phyloP scores from a whole-genome alignment of 2,329 filamentous ascomycete species.

The Ceratocystiopsis sp. region DNA sequence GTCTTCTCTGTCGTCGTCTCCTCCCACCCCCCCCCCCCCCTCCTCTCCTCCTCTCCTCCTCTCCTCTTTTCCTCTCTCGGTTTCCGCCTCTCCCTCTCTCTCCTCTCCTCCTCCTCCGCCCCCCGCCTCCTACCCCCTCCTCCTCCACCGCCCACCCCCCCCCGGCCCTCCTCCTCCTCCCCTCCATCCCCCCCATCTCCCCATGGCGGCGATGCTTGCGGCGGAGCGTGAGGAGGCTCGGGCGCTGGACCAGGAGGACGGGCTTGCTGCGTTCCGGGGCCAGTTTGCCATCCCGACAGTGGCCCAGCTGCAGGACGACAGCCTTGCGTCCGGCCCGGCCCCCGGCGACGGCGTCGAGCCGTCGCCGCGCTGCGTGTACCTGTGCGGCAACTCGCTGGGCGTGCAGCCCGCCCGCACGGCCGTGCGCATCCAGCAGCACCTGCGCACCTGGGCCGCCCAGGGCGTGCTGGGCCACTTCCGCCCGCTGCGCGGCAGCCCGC shows the following conservation, averaged over 20 bases:
- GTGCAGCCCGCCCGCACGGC: slow-evolving; percentile 58
- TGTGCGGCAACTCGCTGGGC: slow-evolving; percentile 81
- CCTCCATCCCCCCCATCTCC: too few species aligned
- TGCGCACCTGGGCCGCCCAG: slow-evolving; percentile 71
- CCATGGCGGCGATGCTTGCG: neutral
- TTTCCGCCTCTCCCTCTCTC: too few species aligned
- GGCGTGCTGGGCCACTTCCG: slow-evolving; percentile 76
- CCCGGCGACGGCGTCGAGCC: slow-evolving; percentile 12
- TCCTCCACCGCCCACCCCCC: neutral
- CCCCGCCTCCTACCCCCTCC: too few species aligned
- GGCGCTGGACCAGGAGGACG: slow-evolving; percentile 41
- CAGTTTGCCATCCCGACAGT: slow-evolving; percentile 68
- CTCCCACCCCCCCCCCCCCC: too few species aligned
- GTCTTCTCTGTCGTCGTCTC: too few species aligned
- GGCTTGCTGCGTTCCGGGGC: slow-evolving; percentile 40
- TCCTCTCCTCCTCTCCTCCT: too few species aligned
- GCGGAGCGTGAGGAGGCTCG: slow-evolving; percentile 25
- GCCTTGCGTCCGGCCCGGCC: neutral
- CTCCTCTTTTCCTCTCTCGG: too few species aligned
- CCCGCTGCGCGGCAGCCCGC: slow-evolving; percentile 46
- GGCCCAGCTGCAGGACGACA: slow-evolving; percentile 13
- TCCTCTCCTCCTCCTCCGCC: too few species aligned
- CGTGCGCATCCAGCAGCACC: slow-evolving; percentile 52
- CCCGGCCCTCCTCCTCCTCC: too few species aligned
- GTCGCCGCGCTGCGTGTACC: slow-evolving; percentile 37